Evolutionary conservation across 768 basidiomycete species (phyloP).

Genomic region (Sporobolomyces pararoseus): DNA sequence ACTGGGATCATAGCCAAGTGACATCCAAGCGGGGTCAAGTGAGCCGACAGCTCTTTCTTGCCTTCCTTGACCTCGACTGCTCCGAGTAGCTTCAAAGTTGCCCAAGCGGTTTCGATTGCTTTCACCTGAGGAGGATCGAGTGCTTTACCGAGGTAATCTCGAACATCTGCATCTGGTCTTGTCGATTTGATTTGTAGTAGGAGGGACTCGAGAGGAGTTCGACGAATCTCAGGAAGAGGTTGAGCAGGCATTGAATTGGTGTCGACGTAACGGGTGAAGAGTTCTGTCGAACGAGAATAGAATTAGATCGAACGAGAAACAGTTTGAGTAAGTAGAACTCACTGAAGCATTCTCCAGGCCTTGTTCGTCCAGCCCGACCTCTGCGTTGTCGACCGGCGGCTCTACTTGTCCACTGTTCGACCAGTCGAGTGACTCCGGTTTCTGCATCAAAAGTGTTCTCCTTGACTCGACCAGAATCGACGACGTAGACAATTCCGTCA

Average conservation of each 20-base stretch:
- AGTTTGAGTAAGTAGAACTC: not conserved
- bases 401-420: conserved; percentile 70
- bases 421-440: conserved; percentile 67
- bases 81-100: conserved; percentile 68
- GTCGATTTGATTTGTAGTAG: conserved; percentile 76
- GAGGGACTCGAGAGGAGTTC: conserved; percentile 78
- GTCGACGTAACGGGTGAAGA: conserved; percentile 74
- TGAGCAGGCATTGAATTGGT: conserved; percentile 62
- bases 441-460: conserved; percentile 80
- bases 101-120: conserved; percentile 74
- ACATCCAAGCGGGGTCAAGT: conserved; percentile 73
- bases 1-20: conserved; percentile 81
- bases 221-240: conserved; percentile 79
- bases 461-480: conserved; percentile 83
- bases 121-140: conserved; percentile 75
- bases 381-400: conserved; percentile 79
- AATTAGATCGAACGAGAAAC: not conserved
- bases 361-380: conserved; percentile 84
- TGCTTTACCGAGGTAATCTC: conserved; percentile 67
- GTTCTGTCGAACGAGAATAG: conserved; percentile 47
- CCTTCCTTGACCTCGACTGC: conserved; percentile 62
- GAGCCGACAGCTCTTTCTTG: conserved; percentile 46
- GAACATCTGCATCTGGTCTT: conserved; percentile 71
- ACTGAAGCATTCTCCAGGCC: conserved; percentile 73
- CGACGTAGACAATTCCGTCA: conserved; percentile 88